phyloP scores from a whole-genome alignment of 177 flowering plant species.

The Telopea speciosissima region DNA sequence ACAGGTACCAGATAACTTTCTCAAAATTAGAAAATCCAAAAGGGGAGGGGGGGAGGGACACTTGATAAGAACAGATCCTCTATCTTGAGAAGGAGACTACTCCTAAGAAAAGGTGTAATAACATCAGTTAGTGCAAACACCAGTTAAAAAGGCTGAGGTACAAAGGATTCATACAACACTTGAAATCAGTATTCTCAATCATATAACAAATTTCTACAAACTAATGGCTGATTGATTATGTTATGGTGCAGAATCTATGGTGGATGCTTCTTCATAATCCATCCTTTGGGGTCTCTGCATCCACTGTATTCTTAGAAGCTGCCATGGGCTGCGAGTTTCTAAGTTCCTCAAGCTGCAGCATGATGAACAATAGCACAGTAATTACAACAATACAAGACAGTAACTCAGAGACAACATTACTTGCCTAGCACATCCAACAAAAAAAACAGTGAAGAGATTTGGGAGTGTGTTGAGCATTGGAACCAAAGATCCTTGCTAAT shows the following conservation, averaged over 20 bases:
- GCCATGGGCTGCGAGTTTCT: conserved; percentile 14
- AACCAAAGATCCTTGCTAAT: neutral
- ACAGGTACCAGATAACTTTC: too few relatives aligned
- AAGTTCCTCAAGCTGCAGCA: conserved; percentile 34
- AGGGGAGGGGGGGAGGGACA: neutral
- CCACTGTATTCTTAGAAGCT: conserved; percentile 17
- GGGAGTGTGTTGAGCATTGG: neutral
- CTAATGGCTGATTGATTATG: neutral
- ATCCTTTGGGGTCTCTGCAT: conserved; percentile 12
- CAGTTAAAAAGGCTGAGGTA: neutral
- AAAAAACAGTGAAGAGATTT: neutral
- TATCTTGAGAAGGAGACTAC: neutral
- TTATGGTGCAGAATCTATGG: neutral
- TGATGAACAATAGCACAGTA: neutral
- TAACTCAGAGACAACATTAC: neutral
- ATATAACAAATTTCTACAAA: conserved; percentile 3
- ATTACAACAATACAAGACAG: neutral
- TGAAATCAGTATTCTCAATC: neutral
- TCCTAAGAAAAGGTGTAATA: neutral
- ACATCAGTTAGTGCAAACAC: neutral
- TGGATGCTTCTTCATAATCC: conserved; percentile 10
- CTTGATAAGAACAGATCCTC: neutral
- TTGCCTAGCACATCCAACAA: neutral
- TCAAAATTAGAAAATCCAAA: too few relatives aligned
- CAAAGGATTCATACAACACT: neutral